phyloP scores from a whole-genome alignment of 2,329 filamentous ascomycete genomes.

The Herpomyces periplanetae region DNA sequence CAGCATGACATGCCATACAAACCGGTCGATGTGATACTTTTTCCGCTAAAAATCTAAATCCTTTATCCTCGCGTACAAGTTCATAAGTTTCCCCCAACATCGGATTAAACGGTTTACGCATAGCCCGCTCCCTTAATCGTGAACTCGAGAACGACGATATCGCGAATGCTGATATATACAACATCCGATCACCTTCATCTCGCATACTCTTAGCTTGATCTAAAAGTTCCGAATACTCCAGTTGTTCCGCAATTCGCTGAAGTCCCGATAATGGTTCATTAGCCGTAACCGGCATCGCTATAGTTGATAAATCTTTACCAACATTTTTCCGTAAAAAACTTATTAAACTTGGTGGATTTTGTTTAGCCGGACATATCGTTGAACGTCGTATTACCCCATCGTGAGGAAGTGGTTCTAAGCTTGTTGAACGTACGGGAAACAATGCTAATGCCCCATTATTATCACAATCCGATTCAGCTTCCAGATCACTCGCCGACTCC shows the following conservation, averaged over 20 bases:
- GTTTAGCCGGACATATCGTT: conserved; percentile 29
- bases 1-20: conserved; percentile 65
- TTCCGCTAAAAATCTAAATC: conserved; percentile 67
- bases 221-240: conserved; percentile 60
- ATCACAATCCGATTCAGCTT: conserved; percentile 10
- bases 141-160: conserved; percentile 45
- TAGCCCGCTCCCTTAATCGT: conserved; percentile 53
- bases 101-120: conserved; percentile 87
- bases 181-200: conserved; percentile 25
- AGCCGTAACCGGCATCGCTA: conserved; percentile 83
- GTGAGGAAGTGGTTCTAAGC: conserved; percentile 34
- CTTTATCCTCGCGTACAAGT: conserved; percentile 46
- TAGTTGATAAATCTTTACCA: conserved; percentile 78
- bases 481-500: conserved; percentile 20
- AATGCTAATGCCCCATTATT: conserved; percentile 11
- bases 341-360: conserved; percentile 56
- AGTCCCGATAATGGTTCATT: conserved; percentile 70
- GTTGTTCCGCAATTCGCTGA: conserved; percentile 52
- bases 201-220: conserved; percentile 21
- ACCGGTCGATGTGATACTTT: conserved; percentile 82
- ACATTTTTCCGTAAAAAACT: conserved; percentile 87
- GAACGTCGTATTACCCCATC: conserved; percentile 21
- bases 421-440: conserved; percentile 36
- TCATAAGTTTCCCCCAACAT: conserved; percentile 87
- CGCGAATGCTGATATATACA: conserved; percentile 64